These are phyloP conservation scores for Tulasnella sp. DNA, from an alignment of 768 basidiomycete species.

Conservation along the genomic window DNA sequence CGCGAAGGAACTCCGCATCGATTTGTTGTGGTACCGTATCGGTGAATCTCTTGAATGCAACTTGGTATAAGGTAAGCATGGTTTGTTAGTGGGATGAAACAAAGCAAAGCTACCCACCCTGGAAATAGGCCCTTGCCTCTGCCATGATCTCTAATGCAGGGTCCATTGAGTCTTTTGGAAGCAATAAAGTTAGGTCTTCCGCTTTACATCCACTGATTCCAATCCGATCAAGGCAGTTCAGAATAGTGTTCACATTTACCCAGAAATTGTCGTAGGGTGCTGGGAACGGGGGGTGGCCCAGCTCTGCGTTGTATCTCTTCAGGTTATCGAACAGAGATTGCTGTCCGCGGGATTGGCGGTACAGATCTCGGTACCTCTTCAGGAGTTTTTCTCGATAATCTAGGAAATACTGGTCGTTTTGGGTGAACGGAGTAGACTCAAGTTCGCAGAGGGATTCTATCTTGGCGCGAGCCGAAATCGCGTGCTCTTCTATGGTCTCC, in stretches of 20 bases:
- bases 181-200: constrained; percentile 8
- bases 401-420: constrained; percentile 8
- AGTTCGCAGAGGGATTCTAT: constrained; percentile 7
- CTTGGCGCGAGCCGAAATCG: too few species aligned
- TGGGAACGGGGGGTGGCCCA: too few species aligned
- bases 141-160: constrained; percentile 17
- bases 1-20: constrained; percentile 43
- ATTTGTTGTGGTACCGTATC: constrained; percentile 47
- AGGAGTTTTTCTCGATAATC: constrained; percentile 3
- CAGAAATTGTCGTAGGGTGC: background rate
- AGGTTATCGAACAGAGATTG: background rate
- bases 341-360: background rate
- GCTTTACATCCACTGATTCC: constrained; percentile 28
- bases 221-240: background rate
- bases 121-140: constrained; percentile 17
- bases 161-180: constrained; percentile 8
- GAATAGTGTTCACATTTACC: background rate
- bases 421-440: constrained; percentile 6
- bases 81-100: too few species aligned
- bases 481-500: too few species aligned
- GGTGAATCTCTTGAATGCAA: constrained; percentile 45
- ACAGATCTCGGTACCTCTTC: background rate
- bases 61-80: constrained; percentile 25
- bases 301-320: background rate
- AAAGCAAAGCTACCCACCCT: constrained; percentile 4